Conservation (phyloP, 345 rosid species). For the Atalantia buxifolia region DNA sequence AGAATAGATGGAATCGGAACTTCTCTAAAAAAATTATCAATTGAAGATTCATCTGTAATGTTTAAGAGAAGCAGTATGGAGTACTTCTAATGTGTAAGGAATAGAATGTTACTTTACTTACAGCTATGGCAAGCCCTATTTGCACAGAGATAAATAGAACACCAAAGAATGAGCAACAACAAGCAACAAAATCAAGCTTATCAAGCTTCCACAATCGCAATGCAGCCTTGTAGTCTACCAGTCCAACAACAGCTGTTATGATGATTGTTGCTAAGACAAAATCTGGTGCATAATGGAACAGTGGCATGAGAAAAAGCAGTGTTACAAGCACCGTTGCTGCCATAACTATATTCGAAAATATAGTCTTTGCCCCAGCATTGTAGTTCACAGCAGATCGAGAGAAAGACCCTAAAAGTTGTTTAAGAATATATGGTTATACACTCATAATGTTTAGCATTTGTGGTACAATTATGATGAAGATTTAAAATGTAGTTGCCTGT, state of each 20-base stretch:
- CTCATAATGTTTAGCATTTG: not conserved
- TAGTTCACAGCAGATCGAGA: slow-evolving; percentile 41
- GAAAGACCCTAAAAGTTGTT: slow-evolving; percentile 30
- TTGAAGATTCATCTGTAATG: too few species aligned
- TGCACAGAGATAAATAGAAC: slow-evolving; percentile 39
- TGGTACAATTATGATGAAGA: not conserved
- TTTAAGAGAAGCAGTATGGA: not conserved
- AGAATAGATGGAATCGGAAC: too few species aligned
- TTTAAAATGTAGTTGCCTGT: slow-evolving; percentile 17
- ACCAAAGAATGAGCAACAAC: slow-evolving; percentile 38
- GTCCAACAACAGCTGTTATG: slow-evolving; percentile 37
- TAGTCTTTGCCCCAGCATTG: slow-evolving; percentile 42
- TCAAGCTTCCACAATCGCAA: slow-evolving; percentile 38
- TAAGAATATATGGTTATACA: not conserved
- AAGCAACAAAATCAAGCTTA: slow-evolving; percentile 41
- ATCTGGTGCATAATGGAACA: slow-evolving; percentile 39
- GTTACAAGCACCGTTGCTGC: slow-evolving; percentile 34
- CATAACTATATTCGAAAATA: slow-evolving; percentile 38
- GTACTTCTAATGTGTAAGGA: not conserved
- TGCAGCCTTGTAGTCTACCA: slow-evolving; percentile 31
- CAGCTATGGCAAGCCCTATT: slow-evolving; percentile 38
- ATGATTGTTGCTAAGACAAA: slow-evolving; percentile 36
- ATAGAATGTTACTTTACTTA: not conserved
- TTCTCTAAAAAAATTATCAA: too few species aligned
- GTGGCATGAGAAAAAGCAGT: slow-evolving; percentile 37